These are phyloP conservation scores for Besnoitia besnoiti DNA, from an alignment of 169 alveolate species.

Conservation along the genomic window DNA sequence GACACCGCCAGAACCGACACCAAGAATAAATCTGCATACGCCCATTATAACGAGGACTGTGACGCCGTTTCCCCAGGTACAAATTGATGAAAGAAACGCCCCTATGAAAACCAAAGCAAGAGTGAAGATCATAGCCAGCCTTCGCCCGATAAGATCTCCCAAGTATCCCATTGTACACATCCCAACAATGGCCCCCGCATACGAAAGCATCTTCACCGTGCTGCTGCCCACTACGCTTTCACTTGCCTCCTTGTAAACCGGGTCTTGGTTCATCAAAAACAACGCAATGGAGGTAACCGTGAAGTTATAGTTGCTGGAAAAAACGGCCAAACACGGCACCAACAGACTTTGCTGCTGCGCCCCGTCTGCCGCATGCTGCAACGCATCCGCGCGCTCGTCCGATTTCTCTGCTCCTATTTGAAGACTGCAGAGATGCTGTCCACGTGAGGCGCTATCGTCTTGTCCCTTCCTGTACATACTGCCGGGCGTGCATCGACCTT, in stretches of 20 bases:
- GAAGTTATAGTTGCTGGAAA: slow-evolving; percentile 61
- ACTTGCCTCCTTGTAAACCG: slow-evolving; percentile 38
- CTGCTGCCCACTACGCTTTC: slow-evolving; percentile 42
- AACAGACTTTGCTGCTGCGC: slow-evolving; percentile 31
- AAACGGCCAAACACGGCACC: slow-evolving; percentile 62
- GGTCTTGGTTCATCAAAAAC: slow-evolving; percentile 56
- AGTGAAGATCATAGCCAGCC: slow-evolving; percentile 49
- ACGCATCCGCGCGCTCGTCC: not conserved
- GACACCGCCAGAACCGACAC: slow-evolving; percentile 62
- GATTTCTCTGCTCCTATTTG: not conserved
- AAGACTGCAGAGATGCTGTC: not conserved
- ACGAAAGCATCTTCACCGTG: slow-evolving; percentile 61
- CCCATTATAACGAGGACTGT: slow-evolving; percentile 43
- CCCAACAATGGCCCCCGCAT: slow-evolving; percentile 61
- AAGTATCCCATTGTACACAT: slow-evolving; percentile 62
- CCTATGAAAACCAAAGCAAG: slow-evolving; percentile 38
- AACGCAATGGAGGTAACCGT: slow-evolving; percentile 58
- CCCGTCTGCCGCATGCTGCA: not conserved
- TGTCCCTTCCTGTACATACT: not conserved
- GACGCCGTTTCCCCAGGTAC: slow-evolving; percentile 47
- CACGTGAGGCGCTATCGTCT: not conserved
- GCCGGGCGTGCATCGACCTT: not conserved
- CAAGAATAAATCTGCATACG: slow-evolving; percentile 40
- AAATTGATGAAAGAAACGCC: slow-evolving; percentile 32
- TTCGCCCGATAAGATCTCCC: slow-evolving; percentile 51